A percentile compares a stretch with the other conserved stretches of the same genome.
These are phyloP conservation scores for Rosa lucieae DNA, from an alignment of 306 rosid species.

Conservation along the genomic window DNA sequence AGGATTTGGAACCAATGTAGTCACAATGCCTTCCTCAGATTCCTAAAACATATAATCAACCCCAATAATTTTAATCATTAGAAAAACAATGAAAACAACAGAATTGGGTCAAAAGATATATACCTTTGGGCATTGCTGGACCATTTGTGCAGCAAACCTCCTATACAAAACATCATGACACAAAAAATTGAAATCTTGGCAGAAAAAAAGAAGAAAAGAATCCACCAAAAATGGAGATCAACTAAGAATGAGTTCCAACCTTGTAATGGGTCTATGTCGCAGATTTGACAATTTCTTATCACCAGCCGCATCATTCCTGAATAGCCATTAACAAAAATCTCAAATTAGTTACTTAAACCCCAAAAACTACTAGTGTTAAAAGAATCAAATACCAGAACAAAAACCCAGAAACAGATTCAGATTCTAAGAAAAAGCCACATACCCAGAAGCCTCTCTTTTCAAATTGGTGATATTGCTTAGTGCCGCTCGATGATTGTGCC, in stretches of 20 bases:
- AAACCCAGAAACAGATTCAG: constrained; percentile 10
- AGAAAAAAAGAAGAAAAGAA: background rate
- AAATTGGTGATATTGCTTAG: constrained; percentile 32
- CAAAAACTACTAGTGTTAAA: background rate
- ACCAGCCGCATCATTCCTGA: constrained; percentile 5
- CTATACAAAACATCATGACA: constrained; percentile 35
- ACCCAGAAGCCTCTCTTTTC: constrained; percentile 37
- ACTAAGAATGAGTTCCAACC: constrained; percentile 2
- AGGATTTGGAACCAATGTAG: background rate
- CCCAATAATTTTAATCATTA: background rate
- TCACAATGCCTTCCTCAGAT: constrained; percentile 1
- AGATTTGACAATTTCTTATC: constrained; percentile 6
- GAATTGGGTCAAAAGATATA: background rate
- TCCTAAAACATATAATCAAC: constrained; percentile 8
- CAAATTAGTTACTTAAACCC: background rate
- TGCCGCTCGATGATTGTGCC: constrained; percentile 42
- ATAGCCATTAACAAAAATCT: background rate
- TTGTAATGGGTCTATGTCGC: constrained; percentile 26
- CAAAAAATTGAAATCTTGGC: background rate
- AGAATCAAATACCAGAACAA: background rate
- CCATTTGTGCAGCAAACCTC: constrained; percentile 56
- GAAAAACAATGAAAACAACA: background rate
- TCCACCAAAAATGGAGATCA: background rate
- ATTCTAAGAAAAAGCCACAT: background rate
- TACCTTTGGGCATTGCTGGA: constrained; percentile 37